phyloP scores from a whole-genome alignment of 1,284 basidiomycete genomes.

The Peniophora sp. region DNA sequence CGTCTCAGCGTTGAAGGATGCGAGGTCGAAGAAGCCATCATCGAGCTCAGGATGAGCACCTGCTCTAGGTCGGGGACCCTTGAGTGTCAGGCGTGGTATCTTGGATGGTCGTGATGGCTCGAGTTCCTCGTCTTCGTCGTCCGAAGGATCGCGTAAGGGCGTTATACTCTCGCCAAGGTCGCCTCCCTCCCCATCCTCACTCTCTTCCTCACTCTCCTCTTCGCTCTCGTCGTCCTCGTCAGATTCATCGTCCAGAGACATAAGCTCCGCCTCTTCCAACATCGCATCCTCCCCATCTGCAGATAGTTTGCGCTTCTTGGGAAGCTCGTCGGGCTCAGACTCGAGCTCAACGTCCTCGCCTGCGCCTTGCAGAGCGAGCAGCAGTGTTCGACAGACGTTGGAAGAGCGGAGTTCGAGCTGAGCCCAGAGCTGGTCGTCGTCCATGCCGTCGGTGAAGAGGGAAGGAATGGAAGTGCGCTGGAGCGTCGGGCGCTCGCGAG shows the following conservation, averaged over 20 bases:
- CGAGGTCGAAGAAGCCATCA: constrained; percentile 90
- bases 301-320: neutral
- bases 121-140: constrained; percentile 36
- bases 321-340: too few relatives aligned
- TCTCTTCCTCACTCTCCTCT: constrained; percentile 21
- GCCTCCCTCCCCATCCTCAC: constrained; percentile 28
- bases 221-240: constrained; percentile 24
- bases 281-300: constrained; percentile 17
- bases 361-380: constrained; percentile 45
- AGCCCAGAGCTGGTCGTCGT: constrained; percentile 86
- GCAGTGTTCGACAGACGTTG: constrained; percentile 57
- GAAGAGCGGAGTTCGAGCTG: constrained; percentile 78
- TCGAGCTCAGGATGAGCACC: constrained; percentile 62
- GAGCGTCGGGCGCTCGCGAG: constrained; percentile 31
- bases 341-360: constrained; percentile 21
- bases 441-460: constrained; percentile 80
- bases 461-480: constrained; percentile 68
- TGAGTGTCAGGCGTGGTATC: neutral
- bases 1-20: constrained; percentile 83
- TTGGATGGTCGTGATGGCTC: constrained; percentile 11
- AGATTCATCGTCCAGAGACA: constrained; percentile 24
- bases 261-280: constrained; percentile 8
- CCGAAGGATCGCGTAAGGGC: constrained; percentile 40
- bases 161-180: constrained; percentile 30
- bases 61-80: constrained; percentile 12